Evolutionary conservation across 2,329 filamentous ascomycete genomes (phyloP).

Genomic region (Hymenoscyphus scutula): DNA sequence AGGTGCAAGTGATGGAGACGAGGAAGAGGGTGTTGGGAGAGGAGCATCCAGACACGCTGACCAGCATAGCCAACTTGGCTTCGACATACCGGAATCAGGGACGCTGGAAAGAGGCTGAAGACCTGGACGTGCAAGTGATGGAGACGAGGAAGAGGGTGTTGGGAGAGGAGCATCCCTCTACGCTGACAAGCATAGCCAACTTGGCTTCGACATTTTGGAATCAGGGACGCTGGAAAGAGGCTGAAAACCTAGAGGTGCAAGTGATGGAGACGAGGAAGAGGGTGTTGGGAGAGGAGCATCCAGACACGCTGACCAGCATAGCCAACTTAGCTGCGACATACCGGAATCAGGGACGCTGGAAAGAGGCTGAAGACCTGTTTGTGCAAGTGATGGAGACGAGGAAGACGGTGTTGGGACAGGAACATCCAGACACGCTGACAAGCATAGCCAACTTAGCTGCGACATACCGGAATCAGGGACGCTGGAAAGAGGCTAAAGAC

Average conservation of each 20-base stretch:
- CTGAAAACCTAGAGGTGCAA: too few relatives aligned
- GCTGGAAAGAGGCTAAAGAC: too few relatives aligned
- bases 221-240: too few relatives aligned
- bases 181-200: neutral
- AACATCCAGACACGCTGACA: constrained; percentile 3
- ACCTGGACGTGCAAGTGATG: constrained; percentile 27
- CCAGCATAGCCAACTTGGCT: constrained; percentile 1
- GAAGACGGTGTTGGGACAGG: neutral
- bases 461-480: too few relatives aligned
- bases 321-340: neutral
- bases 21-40: neutral
- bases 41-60: neutral
- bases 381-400: constrained; percentile 19
- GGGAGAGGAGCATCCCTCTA: neutral
- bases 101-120: too few relatives aligned
- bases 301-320: neutral
- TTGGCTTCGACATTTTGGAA: too few relatives aligned
- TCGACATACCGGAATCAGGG: neutral
- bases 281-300: neutral
- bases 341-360: too few relatives aligned
- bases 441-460: neutral
- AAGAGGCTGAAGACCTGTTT: constrained; percentile 18
- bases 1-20: too few relatives aligned
- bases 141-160: neutral
- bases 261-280: neutral